Evolutionary conservation across 306 rosid species (phyloP).

Genomic region (Ormosia semicastrata): DNA sequence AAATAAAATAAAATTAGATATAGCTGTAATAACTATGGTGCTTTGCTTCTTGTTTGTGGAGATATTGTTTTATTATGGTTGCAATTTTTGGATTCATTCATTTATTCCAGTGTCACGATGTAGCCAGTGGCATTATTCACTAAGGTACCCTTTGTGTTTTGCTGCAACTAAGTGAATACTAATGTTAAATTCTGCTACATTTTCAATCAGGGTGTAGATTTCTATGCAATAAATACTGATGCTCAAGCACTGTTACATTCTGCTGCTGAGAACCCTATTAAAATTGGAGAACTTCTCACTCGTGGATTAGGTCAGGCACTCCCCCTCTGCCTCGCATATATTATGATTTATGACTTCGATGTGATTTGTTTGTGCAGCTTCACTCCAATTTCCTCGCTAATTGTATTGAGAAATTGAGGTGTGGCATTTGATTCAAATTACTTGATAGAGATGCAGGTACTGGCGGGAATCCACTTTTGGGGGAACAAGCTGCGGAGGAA

Average conservation of each 20-base stretch:
- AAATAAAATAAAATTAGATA: neutral
- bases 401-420: slow-evolving; percentile 12
- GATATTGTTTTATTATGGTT: neutral
- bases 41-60: slow-evolving; percentile 10
- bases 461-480: slow-evolving; percentile 96
- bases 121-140: neutral
- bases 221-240: slow-evolving; percentile 98
- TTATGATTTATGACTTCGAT: neutral
- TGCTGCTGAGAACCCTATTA: slow-evolving; percentile 81
- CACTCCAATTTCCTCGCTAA: neutral
- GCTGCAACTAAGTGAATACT: slow-evolving; percentile 16
- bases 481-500: slow-evolving; percentile 99
- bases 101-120: neutral
- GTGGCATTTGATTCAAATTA: slow-evolving; percentile 34
- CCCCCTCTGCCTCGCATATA: neutral
- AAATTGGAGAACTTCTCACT: slow-evolving; percentile 95
- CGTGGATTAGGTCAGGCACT: slow-evolving; percentile 92
- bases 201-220: slow-evolving; percentile 81
- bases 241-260: slow-evolving; percentile 90
- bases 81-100: slow-evolving; percentile 6
- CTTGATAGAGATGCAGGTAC: slow-evolving; percentile 82
- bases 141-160: slow-evolving; percentile 9
- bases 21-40: neutral
- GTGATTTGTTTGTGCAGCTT: slow-evolving; percentile 1
- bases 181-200: slow-evolving; percentile 35